Base-by-base conservation (phyloP, 345 rosid genomes). In the sweet orange (Citrus sinensis) region DNA sequence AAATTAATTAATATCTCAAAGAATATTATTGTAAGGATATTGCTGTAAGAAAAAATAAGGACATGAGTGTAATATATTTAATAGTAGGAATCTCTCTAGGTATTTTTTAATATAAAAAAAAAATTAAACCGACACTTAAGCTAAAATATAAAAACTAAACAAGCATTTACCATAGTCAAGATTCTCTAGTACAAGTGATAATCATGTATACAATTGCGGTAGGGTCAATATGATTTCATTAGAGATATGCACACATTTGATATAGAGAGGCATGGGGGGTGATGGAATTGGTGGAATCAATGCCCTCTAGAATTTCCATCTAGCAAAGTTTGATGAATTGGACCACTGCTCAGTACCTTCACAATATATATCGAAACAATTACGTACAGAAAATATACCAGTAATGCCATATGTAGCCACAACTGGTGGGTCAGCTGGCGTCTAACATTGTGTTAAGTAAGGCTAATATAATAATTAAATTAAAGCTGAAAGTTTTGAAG, bases 371-470 rank as follows among this genome's bases (percentile, higher is more conserved):
- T 37, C 24, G 32, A 39, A 22, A 27, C 35, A 55, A 34, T 30
- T 40, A 4, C 2, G 51, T 1, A 24, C 17, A 16, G 17, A 60
- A 27, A 22, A 24, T 17, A 39, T 71, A 14, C 24, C 19, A 27
- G 22, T 5, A 55, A 30, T 29, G 16, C 25, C 51, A 35, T 66
- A 3, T 54, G 37, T 72, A 37, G 24, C 9, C 76, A 59, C 34
- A 59, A 37, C 20, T 59, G 67, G 67, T 73, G 76, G 65, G 32
- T 72, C 64, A 9, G 11, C 49, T 69, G 42, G 76, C 24, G n/a
- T 56, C 32, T 71, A 51, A 58, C 66, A 6, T 37, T 19, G 11
- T 37, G 35, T 17, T 7, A 29, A 17, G 17, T 27, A 70, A 22
- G 42, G 24, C 37, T 5, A 10, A n/a, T 14, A 27, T n/a, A 42